Evolutionary conservation across 2,329 filamentous ascomycete genomes (phyloP).

Genomic region (Nigrospora oryzae): DNA sequence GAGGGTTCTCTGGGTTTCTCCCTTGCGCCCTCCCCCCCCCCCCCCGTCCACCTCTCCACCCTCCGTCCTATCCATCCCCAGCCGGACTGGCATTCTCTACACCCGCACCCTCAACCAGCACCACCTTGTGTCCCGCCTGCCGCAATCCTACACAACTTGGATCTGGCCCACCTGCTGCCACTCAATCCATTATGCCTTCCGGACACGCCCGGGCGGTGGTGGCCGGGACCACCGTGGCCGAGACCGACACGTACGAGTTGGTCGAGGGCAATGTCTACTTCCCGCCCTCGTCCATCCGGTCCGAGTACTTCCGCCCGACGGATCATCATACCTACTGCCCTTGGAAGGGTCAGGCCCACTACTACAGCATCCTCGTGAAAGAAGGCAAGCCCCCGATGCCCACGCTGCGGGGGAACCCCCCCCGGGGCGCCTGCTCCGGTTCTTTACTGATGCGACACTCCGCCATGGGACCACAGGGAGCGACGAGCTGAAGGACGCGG

Average conservation of each 20-base stretch:
- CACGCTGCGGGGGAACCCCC: no score
- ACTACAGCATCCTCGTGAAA: conserved; percentile 43
- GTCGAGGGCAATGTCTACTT: conserved; percentile 54
- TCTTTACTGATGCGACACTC: no score
- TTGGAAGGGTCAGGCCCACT: conserved; percentile 50
- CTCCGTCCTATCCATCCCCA: no score
- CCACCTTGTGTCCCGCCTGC: no score
- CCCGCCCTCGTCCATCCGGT: conserved; percentile 34
- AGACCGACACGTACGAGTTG: conserved; percentile 41
- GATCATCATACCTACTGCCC: conserved; percentile 39
- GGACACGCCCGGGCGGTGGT: conserved; percentile 33
- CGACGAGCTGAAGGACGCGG: conserved; percentile 39
- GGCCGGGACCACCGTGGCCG: conserved; percentile 39
- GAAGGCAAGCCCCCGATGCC: conserved; percentile 6
- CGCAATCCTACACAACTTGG: no score
- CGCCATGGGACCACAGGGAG: conserved; percentile 11
- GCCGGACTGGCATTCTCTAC: no score
- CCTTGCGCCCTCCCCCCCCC: no score
- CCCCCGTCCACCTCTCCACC: no score
- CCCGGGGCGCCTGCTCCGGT: no score
- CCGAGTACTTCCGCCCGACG: conserved; percentile 34
- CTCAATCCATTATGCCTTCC: neutral
- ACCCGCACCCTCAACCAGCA: no score
- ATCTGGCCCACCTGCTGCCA: no score
- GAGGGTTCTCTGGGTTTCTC: no score